Evolutionary conservation across 2,329 filamentous ascomycete genomes (phyloP).

Genomic region (Escovopsis sp.): DNA sequence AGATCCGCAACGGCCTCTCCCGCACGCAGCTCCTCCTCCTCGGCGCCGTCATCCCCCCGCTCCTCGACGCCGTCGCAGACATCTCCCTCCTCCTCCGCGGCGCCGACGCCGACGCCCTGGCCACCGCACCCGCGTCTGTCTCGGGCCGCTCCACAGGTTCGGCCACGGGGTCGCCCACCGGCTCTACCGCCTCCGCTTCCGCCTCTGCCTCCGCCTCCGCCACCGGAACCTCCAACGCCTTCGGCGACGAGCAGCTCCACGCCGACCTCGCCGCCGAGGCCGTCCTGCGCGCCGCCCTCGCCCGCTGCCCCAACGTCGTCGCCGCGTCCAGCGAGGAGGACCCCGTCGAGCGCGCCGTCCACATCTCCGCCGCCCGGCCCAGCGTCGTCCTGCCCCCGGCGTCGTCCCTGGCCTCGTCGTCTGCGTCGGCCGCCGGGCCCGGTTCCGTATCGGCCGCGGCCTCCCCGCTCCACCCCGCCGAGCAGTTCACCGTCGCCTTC

Average conservation of each 20-base stretch:
- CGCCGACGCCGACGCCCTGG: constrained; percentile 41
- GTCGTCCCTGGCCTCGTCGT: no score
- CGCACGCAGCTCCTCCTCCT: constrained; percentile 18
- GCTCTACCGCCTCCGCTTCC: no score
- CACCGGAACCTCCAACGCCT: constrained; percentile 29
- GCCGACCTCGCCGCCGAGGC: constrained; percentile 22
- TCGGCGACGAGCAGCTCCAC: constrained; percentile 38
- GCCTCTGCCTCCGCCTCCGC: no score
- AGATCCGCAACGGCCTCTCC: neutral
- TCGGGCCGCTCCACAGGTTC: no score
- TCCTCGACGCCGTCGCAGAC: constrained; percentile 28
- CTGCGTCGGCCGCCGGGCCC: no score
- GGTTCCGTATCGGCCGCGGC: no score
- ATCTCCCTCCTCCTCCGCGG: no score
- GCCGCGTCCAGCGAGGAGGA: constrained; percentile 47
- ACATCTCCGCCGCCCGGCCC: constrained; percentile 2
- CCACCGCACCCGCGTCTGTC: no score
- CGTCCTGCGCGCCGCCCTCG: constrained; percentile 28
- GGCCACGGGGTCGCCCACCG: no score
- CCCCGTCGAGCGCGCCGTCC: constrained; percentile 28
- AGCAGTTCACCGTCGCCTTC: constrained; percentile 43
- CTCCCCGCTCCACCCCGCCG: no score
- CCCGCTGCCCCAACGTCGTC: constrained; percentile 26
- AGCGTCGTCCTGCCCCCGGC: no score
- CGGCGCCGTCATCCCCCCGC: constrained; percentile 30